Evolutionary conservation across 192 early-diverging fungal species (phyloP), one percentile per base, ranked within the genome.

Genomic region (Phycomyces blakesleeanus): DNA sequence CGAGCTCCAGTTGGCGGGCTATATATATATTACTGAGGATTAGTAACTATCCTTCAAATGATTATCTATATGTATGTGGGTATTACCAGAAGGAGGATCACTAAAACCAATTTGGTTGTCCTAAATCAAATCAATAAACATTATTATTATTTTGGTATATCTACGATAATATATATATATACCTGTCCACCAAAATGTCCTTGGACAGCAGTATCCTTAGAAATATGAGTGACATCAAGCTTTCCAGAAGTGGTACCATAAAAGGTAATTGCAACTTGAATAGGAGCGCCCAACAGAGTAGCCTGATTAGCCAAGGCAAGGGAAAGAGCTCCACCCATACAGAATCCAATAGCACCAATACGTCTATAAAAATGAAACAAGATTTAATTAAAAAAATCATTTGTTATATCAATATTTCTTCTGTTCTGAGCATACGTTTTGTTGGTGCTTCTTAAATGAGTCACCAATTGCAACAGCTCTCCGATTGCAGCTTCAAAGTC

Each of bases 311-410:
- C 72, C 9, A 79, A 34, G 15, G 80, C 77, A 44, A 81, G 47
- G 12, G 58, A 63, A 4, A 80, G 29, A 1, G 67, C 76, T 55
- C 79, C 80, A 24, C 80, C 80, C 66, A 81, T 78, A 57, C 74
- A 81, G 61, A 81, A 79, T 14, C 80, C 80, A 38, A 77, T 38
- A 5, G 68, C 54, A 4, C 71, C 80, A 37, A 81, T 72, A 51
- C 78, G 76, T 11, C 77, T 57, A 53, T 7, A 40, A n/a, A 18
- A 0, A 47, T 39, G 7, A 6, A 62, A 37, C 9, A 7, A 55
- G n/a, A 42, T 39, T 55, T 22, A 55, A 16, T 34, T 11, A 18
- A 61, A 25, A 49, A 16, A 61, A 8, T 24, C 24, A 39, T 57
- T 38, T 27, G n/a, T n/a, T n/a, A n/a, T n/a, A n/a, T n/a, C n/a